Percentiles rank a stretch among this genome's conserved stretches.
Conservation (phyloP, 2,329 filamentous ascomycete species). For the Colletotrichum sp. region DNA sequence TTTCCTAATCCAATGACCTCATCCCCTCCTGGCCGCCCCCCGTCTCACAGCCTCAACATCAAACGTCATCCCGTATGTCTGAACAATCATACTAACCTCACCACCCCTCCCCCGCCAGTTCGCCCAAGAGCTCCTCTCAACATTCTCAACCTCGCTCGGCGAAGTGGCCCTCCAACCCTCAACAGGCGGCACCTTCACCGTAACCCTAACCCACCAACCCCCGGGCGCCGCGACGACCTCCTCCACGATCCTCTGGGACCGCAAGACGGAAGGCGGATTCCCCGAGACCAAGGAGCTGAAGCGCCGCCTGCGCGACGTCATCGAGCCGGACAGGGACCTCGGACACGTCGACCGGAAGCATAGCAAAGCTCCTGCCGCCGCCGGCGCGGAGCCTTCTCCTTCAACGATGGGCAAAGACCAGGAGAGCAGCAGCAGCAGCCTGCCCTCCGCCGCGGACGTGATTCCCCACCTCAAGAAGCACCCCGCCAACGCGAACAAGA, state of each 20-base stretch:
- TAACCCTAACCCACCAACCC: slow-evolving; percentile 61
- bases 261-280: slow-evolving; percentile 86
- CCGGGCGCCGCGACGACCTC: slow-evolving; percentile 32
- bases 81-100: neutral
- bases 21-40: neutral
- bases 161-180: slow-evolving; percentile 87
- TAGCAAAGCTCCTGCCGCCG: slow-evolving; percentile 1
- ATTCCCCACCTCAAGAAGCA: slow-evolving; percentile 11
- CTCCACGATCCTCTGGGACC: slow-evolving; percentile 80
- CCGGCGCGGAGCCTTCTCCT: neutral
- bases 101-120: slow-evolving; percentile 58
- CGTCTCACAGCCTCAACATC: neutral
- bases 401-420: neutral
- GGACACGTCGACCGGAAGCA: slow-evolving; percentile 78
- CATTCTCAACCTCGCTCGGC: slow-evolving; percentile 82
- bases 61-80: neutral
- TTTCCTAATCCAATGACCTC: neutral
- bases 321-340: slow-evolving; percentile 78
- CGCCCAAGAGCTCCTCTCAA: slow-evolving; percentile 93
- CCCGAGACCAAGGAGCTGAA: slow-evolving; percentile 94
- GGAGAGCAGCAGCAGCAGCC: neutral
- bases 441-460: slow-evolving; percentile 1
- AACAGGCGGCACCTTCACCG: slow-evolving; percentile 83
- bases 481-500: slow-evolving; percentile 1
- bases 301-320: slow-evolving; percentile 79